Evolutionary conservation across 306 rosid species (phyloP).

Genomic region (Cicer chorassanicum): DNA sequence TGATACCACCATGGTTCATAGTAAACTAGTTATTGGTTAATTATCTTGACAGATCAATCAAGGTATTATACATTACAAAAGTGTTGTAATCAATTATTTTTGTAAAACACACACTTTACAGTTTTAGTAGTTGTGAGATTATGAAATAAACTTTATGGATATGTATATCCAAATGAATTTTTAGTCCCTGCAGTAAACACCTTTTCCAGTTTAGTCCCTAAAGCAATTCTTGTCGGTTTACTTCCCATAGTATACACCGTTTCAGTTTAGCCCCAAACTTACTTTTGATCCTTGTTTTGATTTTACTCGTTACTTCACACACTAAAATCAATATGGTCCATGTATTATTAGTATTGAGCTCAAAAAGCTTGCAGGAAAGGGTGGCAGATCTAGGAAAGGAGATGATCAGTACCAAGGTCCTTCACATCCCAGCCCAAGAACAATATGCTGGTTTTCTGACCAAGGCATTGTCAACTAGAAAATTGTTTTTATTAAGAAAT

Average conservation of each 20-base stretch:
- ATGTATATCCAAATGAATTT: neutral
- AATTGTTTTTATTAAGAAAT: too few species aligned
- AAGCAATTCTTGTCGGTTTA: neutral
- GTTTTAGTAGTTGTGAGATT: neutral
- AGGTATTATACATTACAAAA: conserved; percentile 30
- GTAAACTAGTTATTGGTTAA: conserved; percentile 37
- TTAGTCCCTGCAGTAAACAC: neutral
- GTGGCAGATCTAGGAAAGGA: too few species aligned
- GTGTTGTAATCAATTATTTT: conserved; percentile 2
- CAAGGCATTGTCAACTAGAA: too few species aligned
- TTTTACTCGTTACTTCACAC: neutral
- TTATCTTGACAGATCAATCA: conserved; percentile 26
- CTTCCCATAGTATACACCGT: neutral
- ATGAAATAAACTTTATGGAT: neutral
- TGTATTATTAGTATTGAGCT: neutral
- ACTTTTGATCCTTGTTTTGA: neutral
- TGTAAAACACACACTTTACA: conserved; percentile 34
- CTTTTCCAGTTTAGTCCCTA: neutral
- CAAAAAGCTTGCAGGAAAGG: too few species aligned
- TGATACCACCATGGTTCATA: conserved; percentile 42
- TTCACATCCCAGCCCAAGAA: too few species aligned
- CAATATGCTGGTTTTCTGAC: too few species aligned
- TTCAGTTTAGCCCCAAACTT: neutral
- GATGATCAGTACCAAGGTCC: too few species aligned
- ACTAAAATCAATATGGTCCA: neutral